phyloP scores from a whole-genome alignment of 2,329 filamentous ascomycete genomes.

The Colletotrichum magnum region DNA sequence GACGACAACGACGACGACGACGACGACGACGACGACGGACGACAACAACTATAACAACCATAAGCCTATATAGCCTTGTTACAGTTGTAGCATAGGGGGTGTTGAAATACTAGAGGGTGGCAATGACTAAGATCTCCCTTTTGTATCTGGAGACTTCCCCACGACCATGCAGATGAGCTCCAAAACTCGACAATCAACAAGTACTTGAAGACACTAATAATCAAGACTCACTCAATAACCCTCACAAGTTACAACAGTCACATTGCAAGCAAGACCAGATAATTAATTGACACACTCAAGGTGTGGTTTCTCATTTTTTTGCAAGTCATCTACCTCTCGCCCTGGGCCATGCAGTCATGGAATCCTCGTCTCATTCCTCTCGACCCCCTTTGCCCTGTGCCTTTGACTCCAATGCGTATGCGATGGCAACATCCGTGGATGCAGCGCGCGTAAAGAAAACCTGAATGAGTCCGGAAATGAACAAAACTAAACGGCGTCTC shows the following conservation, averaged over 20 bases:
- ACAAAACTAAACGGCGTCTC: slow-evolving; percentile 9
- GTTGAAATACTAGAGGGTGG: no score
- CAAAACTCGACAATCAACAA: no score
- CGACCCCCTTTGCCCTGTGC: slow-evolving; percentile 1
- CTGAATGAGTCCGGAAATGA: slow-evolving; percentile 6
- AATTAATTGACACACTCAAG: slow-evolving; percentile 7
- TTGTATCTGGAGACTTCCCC: no score
- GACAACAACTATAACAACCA: no score
- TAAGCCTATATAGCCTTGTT: no score
- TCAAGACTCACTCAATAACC: no score
- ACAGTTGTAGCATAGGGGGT: no score
- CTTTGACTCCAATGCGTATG: slow-evolving; percentile 35
- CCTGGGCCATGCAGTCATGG: slow-evolving; percentile 34
- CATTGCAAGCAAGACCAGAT: background rate
- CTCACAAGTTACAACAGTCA: background rate
- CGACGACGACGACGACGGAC: no score
- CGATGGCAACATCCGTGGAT: slow-evolving; percentile 35
- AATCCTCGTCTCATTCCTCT: slow-evolving; percentile 31
- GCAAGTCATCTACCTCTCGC: slow-evolving; percentile 28
- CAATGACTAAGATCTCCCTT: no score
- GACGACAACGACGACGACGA: no score
- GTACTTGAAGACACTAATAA: no score
- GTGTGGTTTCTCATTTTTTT: slow-evolving; percentile 34
- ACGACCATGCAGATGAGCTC: no score
- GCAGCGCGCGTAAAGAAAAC: slow-evolving; percentile 17